Conservation (phyloP, 768 basidiomycete genomes). For the Tylopilus intermedius region DNA sequence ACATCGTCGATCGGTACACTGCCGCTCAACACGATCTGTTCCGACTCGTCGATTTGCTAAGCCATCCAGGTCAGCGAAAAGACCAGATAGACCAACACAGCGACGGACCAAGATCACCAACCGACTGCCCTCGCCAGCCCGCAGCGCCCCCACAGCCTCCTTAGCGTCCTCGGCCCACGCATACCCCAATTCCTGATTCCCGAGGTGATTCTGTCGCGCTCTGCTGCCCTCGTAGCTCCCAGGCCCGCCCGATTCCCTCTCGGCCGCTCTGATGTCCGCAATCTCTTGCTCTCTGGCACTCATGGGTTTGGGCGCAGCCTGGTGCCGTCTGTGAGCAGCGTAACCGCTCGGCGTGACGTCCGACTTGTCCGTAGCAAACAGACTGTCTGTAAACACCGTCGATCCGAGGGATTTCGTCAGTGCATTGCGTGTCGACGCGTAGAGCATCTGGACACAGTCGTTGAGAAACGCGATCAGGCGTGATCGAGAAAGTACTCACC, state of each 20-base stretch:
- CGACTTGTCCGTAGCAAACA: slow-evolving; percentile 74
- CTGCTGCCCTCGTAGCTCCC: slow-evolving; percentile 54
- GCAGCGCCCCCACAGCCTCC: slow-evolving; percentile 59
- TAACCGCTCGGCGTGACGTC: slow-evolving; percentile 70
- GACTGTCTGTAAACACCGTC: slow-evolving; percentile 58
- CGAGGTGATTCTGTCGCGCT: slow-evolving; percentile 51
- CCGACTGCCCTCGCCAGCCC: slow-evolving; percentile 41
- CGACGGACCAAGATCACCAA: slow-evolving; percentile 61
- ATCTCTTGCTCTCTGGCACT: slow-evolving; percentile 80
- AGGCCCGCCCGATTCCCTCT: slow-evolving; percentile 46
- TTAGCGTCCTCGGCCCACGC: slow-evolving; percentile 64
- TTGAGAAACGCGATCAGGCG: background rate
- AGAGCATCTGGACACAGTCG: slow-evolving; percentile 63
- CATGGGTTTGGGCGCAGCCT: slow-evolving; percentile 75
- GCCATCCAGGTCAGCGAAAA: background rate
- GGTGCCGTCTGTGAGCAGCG: slow-evolving; percentile 63
- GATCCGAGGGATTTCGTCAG: slow-evolving; percentile 74
- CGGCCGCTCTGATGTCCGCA: slow-evolving; percentile 70
- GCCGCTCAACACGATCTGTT: slow-evolving; percentile 53
- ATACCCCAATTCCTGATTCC: slow-evolving; percentile 53
- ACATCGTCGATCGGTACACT: slow-evolving; percentile 38
- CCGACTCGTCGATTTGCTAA: slow-evolving; percentile 62
- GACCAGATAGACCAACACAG: background rate
- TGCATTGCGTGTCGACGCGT: slow-evolving; percentile 71
- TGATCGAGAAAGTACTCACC: slow-evolving; percentile 35